Conservation (phyloP, 192 early-diverging fungal species). For the Backusella morwellensis region DNA sequence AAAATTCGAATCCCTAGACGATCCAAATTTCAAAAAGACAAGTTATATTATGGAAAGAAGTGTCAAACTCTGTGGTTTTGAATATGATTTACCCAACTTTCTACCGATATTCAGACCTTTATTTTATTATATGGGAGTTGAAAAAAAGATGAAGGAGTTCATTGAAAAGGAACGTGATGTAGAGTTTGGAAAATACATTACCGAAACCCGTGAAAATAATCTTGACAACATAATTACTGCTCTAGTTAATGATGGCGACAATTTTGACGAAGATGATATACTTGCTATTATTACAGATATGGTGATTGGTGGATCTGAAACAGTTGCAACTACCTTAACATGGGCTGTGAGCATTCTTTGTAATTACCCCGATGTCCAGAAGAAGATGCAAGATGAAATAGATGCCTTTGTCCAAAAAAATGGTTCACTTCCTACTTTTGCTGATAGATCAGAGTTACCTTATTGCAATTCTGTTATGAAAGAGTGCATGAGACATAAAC, state of each 20-base stretch:
- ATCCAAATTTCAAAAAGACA: neutral
- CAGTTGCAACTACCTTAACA: constrained; percentile 4
- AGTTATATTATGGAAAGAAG: neutral
- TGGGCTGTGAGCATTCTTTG: constrained; percentile 15
- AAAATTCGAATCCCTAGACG: neutral
- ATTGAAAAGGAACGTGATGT: neutral
- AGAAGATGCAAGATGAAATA: constrained; percentile 7
- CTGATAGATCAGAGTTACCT: constrained; percentile 12
- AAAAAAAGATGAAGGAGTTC: neutral
- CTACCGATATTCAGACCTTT: neutral
- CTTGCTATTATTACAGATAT: constrained; percentile 2
- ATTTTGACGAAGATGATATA: neutral
- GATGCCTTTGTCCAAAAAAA: constrained; percentile 7
- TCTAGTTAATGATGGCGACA: neutral
- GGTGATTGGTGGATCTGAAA: constrained; percentile 8
- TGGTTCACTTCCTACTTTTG: neutral
- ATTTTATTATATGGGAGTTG: neutral
- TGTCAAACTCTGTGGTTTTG: neutral
- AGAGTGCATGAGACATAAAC: constrained; percentile 15
- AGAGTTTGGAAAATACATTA: neutral
- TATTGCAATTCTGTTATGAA: constrained; percentile 22
- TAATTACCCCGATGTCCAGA: constrained; percentile 20
- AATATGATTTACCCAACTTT: neutral
- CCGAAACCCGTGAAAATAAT: neutral
- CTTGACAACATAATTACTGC: neutral